Conservation (phyloP, 1,284 basidiomycete genomes). For the Wolfiporia cocos region DNA sequence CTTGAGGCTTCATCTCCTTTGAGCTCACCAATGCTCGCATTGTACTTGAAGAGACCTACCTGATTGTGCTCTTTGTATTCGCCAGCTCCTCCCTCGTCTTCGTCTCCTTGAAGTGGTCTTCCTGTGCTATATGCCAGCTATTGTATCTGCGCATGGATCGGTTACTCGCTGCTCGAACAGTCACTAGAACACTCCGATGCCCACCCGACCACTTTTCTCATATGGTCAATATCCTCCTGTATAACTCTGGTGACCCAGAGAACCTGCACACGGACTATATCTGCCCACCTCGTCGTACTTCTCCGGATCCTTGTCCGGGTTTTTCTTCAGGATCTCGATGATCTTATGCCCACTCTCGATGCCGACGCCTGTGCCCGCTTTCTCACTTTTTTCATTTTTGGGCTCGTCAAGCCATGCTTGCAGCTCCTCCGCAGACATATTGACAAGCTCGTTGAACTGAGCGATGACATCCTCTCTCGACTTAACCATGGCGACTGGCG, state of each 20-base stretch:
- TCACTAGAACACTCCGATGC: background rate
- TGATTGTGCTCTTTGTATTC: conserved; percentile 31
- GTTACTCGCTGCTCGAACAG: too few relatives aligned
- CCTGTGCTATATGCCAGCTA: conserved; percentile 29
- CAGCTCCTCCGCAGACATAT: conserved; percentile 30
- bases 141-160: conserved; percentile 18
- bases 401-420: conserved; percentile 28
- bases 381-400: conserved; percentile 25
- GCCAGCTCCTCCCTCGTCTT: conserved; percentile 29
- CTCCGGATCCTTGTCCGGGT: conserved; percentile 26
- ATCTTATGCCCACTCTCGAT: conserved; percentile 31
- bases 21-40: background rate
- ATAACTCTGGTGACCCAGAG: too few relatives aligned
- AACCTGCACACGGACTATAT: background rate
- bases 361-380: conserved; percentile 31
- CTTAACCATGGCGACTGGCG: conserved; percentile 18
- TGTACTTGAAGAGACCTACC: conserved; percentile 14
- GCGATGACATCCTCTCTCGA: conserved; percentile 24
- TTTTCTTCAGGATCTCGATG: conserved; percentile 29
- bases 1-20: conserved; percentile 19
- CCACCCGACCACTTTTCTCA: conserved; percentile 31
- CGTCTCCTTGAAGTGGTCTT: conserved; percentile 29
- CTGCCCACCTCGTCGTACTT: conserved; percentile 25
- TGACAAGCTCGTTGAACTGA: conserved; percentile 26
- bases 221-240: conserved; percentile 30